These are phyloP conservation scores for Phlyctochytrium bullatum DNA, from an alignment of 192 early-diverging fungal species.

Conservation along the genomic window DNA sequence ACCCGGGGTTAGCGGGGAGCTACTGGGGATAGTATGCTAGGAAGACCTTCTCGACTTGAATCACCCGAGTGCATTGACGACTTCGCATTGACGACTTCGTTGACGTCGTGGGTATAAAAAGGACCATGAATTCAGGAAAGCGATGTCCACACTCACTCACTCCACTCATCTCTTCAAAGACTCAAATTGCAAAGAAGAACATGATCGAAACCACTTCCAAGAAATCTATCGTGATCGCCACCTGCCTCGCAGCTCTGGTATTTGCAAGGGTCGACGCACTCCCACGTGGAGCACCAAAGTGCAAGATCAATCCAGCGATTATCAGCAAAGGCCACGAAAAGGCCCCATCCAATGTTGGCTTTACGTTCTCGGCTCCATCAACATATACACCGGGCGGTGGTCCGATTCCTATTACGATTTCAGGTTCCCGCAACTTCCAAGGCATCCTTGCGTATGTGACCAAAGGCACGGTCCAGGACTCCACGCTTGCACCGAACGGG, in stretches of 20 bases:
- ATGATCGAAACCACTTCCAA: too few relatives aligned
- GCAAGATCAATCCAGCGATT: conserved; percentile 14
- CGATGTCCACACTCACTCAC: too few relatives aligned
- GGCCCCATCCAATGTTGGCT: neutral
- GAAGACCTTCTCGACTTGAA: too few relatives aligned
- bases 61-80: too few relatives aligned
- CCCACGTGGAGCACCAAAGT: conserved; percentile 21
- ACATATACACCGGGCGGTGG: conserved; percentile 20
- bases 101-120: too few relatives aligned
- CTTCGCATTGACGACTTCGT: too few relatives aligned
- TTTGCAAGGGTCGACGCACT: conserved; percentile 3
- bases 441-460: conserved; percentile 36
- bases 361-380: conserved; percentile 10
- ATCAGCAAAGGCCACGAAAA: conserved; percentile 18
- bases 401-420: conserved; percentile 12
- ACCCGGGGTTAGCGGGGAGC: too few relatives aligned
- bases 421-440: neutral
- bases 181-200: too few relatives aligned
- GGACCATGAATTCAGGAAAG: too few relatives aligned
- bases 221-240: conserved; percentile 4
- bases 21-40: too few relatives aligned
- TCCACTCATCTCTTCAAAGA: too few relatives aligned
- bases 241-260: neutral
- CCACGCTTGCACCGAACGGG: conserved; percentile 20
- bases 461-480: conserved; percentile 22